Conservation (phyloP, 2,329 filamentous ascomycete genomes). For the Colletotrichum chrysophilum region DNA sequence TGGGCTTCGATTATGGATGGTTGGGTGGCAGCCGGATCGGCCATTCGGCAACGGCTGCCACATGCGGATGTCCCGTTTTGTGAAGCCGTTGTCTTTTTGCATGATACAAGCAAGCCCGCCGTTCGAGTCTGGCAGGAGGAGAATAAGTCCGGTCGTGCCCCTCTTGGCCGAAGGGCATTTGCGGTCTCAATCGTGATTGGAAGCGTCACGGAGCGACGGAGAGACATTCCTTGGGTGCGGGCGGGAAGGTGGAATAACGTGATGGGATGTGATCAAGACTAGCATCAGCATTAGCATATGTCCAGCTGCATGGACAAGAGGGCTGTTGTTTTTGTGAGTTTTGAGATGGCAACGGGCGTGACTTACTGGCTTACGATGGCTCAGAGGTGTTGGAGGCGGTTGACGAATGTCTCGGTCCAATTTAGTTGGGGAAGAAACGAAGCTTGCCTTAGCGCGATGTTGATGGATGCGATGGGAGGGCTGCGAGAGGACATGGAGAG, state of each 20-base stretch:
- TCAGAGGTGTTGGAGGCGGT: background rate
- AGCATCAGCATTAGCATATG: background rate
- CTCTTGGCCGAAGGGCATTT: background rate
- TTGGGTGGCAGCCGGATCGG: conserved; percentile 13
- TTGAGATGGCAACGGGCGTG: background rate
- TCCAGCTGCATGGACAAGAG: background rate
- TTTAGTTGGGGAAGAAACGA: background rate
- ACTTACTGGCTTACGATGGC: background rate
- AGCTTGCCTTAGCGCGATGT: background rate
- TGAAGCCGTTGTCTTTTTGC: background rate
- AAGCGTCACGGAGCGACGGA: conserved; percentile 9
- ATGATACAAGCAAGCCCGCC: background rate
- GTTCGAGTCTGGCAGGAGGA: background rate
- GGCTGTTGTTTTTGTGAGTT: background rate
- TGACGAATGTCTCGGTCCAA: conserved; percentile 9
- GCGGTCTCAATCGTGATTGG: background rate
- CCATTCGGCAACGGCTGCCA: conserved; percentile 15
- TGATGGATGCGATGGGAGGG: background rate
- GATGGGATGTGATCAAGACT: background rate
- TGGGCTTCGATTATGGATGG: background rate
- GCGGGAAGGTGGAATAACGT: conserved; percentile 1
- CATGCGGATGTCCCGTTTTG: background rate
- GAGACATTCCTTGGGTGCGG: conserved; percentile 8
- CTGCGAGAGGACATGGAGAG: background rate
- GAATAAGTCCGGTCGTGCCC: background rate